Percentiles rank a stretch among this genome's conserved stretches.
Conservation (phyloP, 495 filamentous ascomycete species). For the Paragyromitra xinjiangensis region DNA sequence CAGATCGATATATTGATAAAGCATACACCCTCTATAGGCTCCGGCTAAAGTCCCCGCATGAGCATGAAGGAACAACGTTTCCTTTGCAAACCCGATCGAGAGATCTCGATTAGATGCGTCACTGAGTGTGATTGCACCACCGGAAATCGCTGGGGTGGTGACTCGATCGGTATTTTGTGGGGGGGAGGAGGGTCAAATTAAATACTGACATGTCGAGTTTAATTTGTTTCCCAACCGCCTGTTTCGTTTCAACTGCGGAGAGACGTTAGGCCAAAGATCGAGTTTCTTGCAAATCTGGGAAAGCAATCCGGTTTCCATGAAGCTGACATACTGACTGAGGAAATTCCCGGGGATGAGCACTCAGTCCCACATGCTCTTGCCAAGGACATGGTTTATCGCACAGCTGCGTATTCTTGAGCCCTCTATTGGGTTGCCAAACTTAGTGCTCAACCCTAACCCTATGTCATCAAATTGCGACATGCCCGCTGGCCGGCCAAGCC, state of each 20-base stretch:
- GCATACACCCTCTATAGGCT: not conserved
- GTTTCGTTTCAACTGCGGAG: constrained; percentile 1
- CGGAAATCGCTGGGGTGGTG: constrained; percentile 12
- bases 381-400: not conserved
- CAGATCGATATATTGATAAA: constrained; percentile 23
- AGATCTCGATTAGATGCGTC: constrained; percentile 36
- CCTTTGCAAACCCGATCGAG: not conserved
- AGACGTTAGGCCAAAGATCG: constrained; percentile 9
- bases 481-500: no score
- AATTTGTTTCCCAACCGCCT: not conserved
- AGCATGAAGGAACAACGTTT: constrained; percentile 5
- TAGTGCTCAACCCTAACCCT: not conserved
- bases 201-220: constrained; percentile 18
- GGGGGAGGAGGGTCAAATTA: not conserved
- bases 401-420: not conserved
- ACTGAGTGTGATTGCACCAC: not conserved
- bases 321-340: not conserved
- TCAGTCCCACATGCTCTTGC: not conserved
- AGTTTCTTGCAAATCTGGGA: not conserved
- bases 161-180: constrained; percentile 13
- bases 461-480: no score
- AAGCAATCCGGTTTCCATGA: not conserved
- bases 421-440: not conserved
- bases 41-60: constrained; percentile 33
- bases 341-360: not conserved